Evolutionary conservation across 2,329 filamentous ascomycete genomes (phyloP).

Genomic region (Xylariaceae sp.): DNA sequence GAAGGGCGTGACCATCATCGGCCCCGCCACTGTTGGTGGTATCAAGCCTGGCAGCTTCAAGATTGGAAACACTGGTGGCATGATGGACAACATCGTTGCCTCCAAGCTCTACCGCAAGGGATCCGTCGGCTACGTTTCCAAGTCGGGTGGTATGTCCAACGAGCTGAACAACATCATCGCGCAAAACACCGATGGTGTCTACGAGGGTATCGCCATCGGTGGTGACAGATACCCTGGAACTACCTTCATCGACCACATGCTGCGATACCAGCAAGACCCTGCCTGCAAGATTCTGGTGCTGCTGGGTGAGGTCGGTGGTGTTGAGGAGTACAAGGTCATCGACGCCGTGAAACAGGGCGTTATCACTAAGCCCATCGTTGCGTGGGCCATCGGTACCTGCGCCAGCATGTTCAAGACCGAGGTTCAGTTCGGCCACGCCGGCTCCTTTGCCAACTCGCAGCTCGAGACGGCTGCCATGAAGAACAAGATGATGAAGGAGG

Average conservation of each 20-base stretch:
- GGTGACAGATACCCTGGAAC: constrained; percentile 98
- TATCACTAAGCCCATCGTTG: constrained; percentile 98
- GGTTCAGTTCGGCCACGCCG: constrained; percentile 98
- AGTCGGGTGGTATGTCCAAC: constrained; percentile 99
- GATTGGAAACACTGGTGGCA: constrained; percentile 99
- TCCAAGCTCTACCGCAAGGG: constrained; percentile 99
- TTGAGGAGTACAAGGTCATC: constrained; percentile 99
- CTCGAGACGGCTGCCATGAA: constrained; percentile 94
- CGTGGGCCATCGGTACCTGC: constrained; percentile 98
- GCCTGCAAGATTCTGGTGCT: constrained; percentile 96
- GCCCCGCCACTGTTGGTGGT: constrained; percentile 94
- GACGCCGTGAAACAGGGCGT: constrained; percentile 90
- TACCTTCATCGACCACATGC: constrained; percentile 97
- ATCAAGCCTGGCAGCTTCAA: constrained; percentile 99
- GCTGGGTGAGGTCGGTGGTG: constrained; percentile 97
- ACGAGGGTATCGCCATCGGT: constrained; percentile 98
- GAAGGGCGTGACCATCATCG: constrained; percentile 99
- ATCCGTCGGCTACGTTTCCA: constrained; percentile 98
- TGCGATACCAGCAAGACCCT: constrained; percentile 92
- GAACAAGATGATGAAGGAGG: constrained; percentile 95
- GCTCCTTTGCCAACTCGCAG: constrained; percentile 97
- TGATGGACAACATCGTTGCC: constrained; percentile 99
- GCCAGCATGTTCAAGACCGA: constrained; percentile 99
- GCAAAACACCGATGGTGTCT: constrained; percentile 93
- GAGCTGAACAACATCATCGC: constrained; percentile 99